These are phyloP conservation scores for Coelastrella sp. DNA, from an alignment of 139 green algal genomes.

Conservation along the genomic window DNA sequence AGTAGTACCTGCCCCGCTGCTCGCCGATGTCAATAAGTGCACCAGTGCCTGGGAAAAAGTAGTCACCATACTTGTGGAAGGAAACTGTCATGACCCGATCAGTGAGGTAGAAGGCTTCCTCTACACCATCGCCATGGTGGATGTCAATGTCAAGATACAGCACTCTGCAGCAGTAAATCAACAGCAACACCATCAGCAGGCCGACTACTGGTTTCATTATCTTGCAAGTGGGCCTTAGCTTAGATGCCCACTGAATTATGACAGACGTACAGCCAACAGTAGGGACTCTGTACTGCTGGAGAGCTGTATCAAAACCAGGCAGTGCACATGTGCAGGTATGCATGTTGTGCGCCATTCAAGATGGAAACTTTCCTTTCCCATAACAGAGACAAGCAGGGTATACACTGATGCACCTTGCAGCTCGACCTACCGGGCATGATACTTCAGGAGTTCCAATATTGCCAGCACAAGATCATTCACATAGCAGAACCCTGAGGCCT, in stretches of 20 bases:
- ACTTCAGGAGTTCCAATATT: conserved; percentile 98
- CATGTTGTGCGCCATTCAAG: too few relatives aligned
- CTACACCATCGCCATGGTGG: conserved; percentile 98
- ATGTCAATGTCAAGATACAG: conserved; percentile 95
- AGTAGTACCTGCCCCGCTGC: conserved; percentile 78
- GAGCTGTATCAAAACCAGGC: too few relatives aligned
- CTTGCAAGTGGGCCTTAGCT: too few relatives aligned
- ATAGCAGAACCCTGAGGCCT: conserved; percentile 96
- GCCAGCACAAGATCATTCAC: conserved; percentile 98
- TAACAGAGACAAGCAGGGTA: too few relatives aligned
- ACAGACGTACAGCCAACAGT: too few relatives aligned
- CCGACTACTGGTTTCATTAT: too few relatives aligned
- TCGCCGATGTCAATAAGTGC: conserved; percentile 89
- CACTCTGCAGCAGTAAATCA: conserved; percentile 51
- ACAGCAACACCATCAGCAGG: conserved; percentile 7
- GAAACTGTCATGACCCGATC: conserved; percentile 73
- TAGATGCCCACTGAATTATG: too few relatives aligned
- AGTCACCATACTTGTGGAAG: conserved; percentile 95
- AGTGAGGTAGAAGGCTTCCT: conserved; percentile 93
- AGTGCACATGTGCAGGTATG: too few relatives aligned
- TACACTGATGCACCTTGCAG: too few relatives aligned
- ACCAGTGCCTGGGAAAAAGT: conserved; percentile 98
- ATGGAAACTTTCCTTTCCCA: too few relatives aligned
- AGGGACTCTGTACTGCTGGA: too few relatives aligned
- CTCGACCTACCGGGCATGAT: conserved; percentile 78